Evolutionary conservation across 2,329 filamentous ascomycete genomes (phyloP).

Genomic region (Pseudocercospora eumusae): DNA sequence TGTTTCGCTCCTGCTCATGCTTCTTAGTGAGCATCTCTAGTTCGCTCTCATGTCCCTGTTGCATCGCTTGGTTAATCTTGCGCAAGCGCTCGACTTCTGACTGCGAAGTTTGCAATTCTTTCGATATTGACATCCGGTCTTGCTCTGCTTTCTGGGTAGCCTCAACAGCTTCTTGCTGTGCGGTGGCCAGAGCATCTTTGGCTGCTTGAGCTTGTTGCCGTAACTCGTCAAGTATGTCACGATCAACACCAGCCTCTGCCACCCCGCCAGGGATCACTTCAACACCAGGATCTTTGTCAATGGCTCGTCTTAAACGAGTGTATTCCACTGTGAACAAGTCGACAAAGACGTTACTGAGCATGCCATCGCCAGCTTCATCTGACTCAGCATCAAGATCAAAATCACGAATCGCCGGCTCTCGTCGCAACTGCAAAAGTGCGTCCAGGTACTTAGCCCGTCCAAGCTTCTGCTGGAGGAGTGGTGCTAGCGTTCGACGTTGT

Average conservation of each 20-base stretch:
- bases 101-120: slow-evolving; percentile 47
- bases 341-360: slow-evolving; percentile 76
- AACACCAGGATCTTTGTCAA: slow-evolving; percentile 86
- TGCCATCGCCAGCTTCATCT: slow-evolving; percentile 30
- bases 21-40: slow-evolving; percentile 51
- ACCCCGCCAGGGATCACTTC: slow-evolving; percentile 81
- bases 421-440: slow-evolving; percentile 73
- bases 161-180: slow-evolving; percentile 58
- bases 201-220: slow-evolving; percentile 75
- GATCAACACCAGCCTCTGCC: slow-evolving; percentile 88
- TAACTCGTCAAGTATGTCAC: slow-evolving; percentile 85
- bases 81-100: slow-evolving; percentile 58
- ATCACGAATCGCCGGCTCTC: slow-evolving; percentile 77
- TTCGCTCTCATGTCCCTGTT: slow-evolving; percentile 65
- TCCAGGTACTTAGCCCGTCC: slow-evolving; percentile 87
- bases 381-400: slow-evolving; percentile 67
- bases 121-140: slow-evolving; percentile 46
- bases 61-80: slow-evolving; percentile 69
- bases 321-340: slow-evolving; percentile 97
- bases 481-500: slow-evolving; percentile 75
- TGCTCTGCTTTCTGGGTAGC: slow-evolving; percentile 60
- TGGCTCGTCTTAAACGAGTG: slow-evolving; percentile 75
- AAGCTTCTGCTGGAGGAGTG: slow-evolving; percentile 72
- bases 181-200: slow-evolving; percentile 59
- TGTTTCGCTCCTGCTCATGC: slow-evolving; percentile 42